Conservation (phyloP, 371 early-diverging fungal species). For the Mucor saturninus region DNA sequence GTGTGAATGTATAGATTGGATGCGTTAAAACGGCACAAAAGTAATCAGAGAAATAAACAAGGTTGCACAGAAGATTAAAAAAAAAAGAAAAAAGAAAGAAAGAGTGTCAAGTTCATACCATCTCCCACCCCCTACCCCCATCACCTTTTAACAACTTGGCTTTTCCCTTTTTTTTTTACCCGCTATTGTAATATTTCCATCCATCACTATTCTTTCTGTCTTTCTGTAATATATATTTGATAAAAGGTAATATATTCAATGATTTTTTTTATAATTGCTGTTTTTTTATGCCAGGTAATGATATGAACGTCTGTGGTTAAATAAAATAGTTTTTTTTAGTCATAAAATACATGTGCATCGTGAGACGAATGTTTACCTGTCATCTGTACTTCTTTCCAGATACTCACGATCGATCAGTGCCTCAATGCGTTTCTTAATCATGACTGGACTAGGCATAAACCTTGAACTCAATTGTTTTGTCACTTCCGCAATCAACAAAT, state of each 20-base stretch:
- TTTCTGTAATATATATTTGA: neutral
- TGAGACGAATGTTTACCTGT: slow-evolving; percentile 48
- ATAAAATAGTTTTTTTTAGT: neutral
- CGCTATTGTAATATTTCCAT: slow-evolving; percentile 6
- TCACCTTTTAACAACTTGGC: neutral
- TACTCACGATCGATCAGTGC: slow-evolving; percentile 87
- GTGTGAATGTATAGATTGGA: slow-evolving; percentile 40
- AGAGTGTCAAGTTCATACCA: slow-evolving; percentile 5
- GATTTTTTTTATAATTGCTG: neutral
- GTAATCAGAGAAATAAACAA: slow-evolving; percentile 53
- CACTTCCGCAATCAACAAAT: slow-evolving; percentile 74
- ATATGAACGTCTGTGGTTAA: slow-evolving; percentile 23
- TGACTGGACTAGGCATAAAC: slow-evolving; percentile 73
- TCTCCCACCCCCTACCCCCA: neutral
- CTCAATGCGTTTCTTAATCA: slow-evolving; percentile 85
- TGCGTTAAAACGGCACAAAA: slow-evolving; percentile 56
- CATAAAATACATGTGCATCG: neutral
- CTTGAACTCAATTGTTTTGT: slow-evolving; percentile 68
- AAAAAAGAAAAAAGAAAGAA: neutral
- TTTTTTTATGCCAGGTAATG: slow-evolving; percentile 26
- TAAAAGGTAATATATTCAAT: neutral
- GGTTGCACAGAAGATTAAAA: slow-evolving; percentile 26
- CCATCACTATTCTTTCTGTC: neutral
- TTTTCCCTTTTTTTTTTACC: too few species aligned
- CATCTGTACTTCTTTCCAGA: slow-evolving; percentile 71